Evolutionary conservation across 2,329 filamentous ascomycete genomes (phyloP).

Genomic region (Harringtonia aguacate): DNA sequence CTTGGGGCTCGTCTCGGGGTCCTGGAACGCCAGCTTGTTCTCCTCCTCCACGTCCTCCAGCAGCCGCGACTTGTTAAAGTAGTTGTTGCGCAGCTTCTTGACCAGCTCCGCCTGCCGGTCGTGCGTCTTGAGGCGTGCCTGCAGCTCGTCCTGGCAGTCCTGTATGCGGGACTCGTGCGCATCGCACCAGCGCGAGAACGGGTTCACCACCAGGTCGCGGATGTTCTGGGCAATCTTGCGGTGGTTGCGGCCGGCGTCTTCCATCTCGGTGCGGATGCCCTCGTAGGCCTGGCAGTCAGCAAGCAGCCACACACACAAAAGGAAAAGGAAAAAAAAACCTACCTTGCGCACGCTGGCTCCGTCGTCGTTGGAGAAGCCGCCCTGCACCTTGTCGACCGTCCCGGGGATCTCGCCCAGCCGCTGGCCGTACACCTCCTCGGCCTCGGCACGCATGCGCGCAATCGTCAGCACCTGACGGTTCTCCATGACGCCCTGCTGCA

Average conservation of each 20-base stretch:
- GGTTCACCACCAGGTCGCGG: conserved; percentile 86
- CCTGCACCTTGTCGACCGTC: conserved; percentile 67
- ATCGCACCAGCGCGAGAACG: conserved; percentile 93
- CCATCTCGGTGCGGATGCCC: conserved; percentile 85
- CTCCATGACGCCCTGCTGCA: conserved; percentile 91
- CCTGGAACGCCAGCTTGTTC: conserved; percentile 95
- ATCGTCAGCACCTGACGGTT: conserved; percentile 90
- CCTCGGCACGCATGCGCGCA: conserved; percentile 88
- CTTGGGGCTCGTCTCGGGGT: conserved; percentile 62
- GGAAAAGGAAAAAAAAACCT: neutral
- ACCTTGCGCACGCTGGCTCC: conserved; percentile 95
- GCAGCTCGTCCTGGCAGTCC: conserved; percentile 89
- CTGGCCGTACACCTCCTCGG: conserved; percentile 80
- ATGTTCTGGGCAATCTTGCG: conserved; percentile 95
- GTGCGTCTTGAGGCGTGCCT: conserved; percentile 81
- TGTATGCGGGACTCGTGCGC: conserved; percentile 85
- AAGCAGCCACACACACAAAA: neutral
- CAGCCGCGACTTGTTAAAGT: conserved; percentile 97
- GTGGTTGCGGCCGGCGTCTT: conserved; percentile 80
- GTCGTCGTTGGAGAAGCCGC: conserved; percentile 84
- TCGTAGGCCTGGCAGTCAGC: conserved; percentile 64
- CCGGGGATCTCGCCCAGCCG: conserved; percentile 73
- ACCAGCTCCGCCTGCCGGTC: conserved; percentile 84
- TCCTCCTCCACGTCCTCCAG: conserved; percentile 97
- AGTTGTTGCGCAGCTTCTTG: conserved; percentile 87